Evolutionary conservation across 148 eudicot species (phyloP).

Genomic region (Amaranthus cruentus): DNA sequence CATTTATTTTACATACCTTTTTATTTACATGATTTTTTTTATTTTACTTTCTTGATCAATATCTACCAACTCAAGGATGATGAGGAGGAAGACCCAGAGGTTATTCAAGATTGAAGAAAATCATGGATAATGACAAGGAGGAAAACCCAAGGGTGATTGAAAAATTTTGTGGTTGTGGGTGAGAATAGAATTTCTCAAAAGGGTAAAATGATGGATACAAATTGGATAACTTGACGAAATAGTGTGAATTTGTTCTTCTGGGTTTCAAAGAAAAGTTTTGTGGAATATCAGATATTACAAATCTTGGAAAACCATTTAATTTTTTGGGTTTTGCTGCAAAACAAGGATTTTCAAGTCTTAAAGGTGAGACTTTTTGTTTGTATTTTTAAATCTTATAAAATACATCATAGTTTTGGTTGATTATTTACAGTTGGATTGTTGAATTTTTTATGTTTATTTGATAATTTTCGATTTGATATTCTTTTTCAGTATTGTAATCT

Average conservation of each 20-base stretch:
- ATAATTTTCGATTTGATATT: constrained; percentile 17
- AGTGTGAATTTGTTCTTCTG: constrained; percentile 8
- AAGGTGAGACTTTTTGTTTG: constrained; percentile 9
- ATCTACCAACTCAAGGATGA: too few species aligned
- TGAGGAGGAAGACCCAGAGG: too few species aligned
- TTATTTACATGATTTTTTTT: too few species aligned
- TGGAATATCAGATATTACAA: constrained; percentile 13
- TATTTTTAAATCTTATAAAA: too few species aligned
- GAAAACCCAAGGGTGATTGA: too few species aligned
- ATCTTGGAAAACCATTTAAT: neutral
- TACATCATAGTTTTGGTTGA: neutral
- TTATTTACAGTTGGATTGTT: constrained; percentile 7
- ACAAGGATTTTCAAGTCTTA: neutral
- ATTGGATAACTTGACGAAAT: constrained; percentile 26
- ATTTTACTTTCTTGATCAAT: too few species aligned
- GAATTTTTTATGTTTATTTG: neutral
- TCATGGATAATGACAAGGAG: too few species aligned
- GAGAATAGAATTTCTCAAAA: too few species aligned
- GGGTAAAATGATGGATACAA: constrained; percentile 21
- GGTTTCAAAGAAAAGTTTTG: constrained; percentile 10
- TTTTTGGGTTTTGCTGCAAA: constrained; percentile 3
- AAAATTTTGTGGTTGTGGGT: neutral
- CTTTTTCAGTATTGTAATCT: too few species aligned
- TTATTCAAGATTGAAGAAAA: too few species aligned
- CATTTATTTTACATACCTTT: too few species aligned